Evolutionary conservation across 169 alveolate species (phyloP), one percentile per base, ranked within the genome.

Genomic region (Babesia bigemina): DNA sequence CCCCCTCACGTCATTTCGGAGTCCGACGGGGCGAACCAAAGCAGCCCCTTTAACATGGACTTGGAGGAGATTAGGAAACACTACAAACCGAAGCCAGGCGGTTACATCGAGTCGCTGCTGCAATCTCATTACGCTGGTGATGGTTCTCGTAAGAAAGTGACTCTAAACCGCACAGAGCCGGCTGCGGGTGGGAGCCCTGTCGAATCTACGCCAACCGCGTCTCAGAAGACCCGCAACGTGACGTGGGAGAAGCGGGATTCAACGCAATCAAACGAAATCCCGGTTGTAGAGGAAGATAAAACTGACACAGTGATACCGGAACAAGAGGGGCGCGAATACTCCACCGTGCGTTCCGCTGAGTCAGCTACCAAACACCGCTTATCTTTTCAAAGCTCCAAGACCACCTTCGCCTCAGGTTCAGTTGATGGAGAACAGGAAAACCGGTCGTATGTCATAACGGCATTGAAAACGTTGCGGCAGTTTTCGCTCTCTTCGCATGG

Each of bases 21-120:
- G 53, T 16, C 39, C 14, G 50, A 36, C 39, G 53, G 16, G 14
- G 69, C 29, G 19, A 59, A 26, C 26, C 58, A 63, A 0, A 26
- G 13, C 29, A 24, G 21, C 11, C 21, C 73, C 22, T 45, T 12
- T 14, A 24, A 26, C 48, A 13, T 48, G 17, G 39, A 26, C 26
- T 19, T 63, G 61, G 73, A 63, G 50, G 60, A 44, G 47, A 63
- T 63, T 4, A 63, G 73, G 24, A 63, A 63, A 4, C 73, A 63
- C 48, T 63, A 63, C 60, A 45, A 47, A n/a, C 60, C 61, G 21
- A 44, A 55, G 42, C 49, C 61, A 11, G 61, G 60, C 16, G 60
- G 73, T 9, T 47, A 63, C 24, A 39, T 33, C 28, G 70, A 61
- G 19, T 61, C 55, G 36, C 19, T 33, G 33, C 70, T 61, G 19